Percentiles rank a stretch among this genome's conserved stretches.
Evolutionary conservation across 805 yeast species (phyloP).

Genomic region (Cyberlindnera maritima): DNA sequence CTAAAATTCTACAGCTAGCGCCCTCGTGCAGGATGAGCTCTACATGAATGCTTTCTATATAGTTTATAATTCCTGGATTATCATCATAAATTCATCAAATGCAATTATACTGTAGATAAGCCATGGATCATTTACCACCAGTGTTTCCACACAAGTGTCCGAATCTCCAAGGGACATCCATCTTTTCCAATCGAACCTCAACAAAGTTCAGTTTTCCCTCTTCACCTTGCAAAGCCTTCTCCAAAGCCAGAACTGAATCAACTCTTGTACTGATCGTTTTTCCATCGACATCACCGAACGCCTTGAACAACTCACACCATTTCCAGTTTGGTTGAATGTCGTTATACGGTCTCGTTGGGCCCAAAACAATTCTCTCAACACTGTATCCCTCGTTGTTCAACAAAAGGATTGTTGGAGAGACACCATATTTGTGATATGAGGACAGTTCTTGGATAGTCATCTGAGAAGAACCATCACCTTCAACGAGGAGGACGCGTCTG

Average conservation of each 20-base stretch:
- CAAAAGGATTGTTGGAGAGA: conserved; percentile 56
- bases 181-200: conserved; percentile 54
- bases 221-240: conserved; percentile 7
- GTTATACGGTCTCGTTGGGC: conserved; percentile 51
- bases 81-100: too few species aligned
- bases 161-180: conserved; percentile 53
- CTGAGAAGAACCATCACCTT: conserved; percentile 71
- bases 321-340: conserved; percentile 61
- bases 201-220: conserved; percentile 49
- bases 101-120: too few species aligned
- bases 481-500: conserved; percentile 51
- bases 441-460: conserved; percentile 64
- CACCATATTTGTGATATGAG: conserved; percentile 51
- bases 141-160: conserved; percentile 11
- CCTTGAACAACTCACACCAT: conserved; percentile 40
- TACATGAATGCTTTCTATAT: too few species aligned
- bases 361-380: conserved; percentile 60
- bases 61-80: too few species aligned
- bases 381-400: conserved; percentile 68
- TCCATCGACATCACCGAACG: conserved; percentile 54
- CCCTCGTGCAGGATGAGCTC: too few species aligned
- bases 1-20: too few species aligned
- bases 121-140: not conserved
- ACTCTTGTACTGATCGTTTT: conserved; percentile 38
- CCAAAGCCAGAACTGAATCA: conserved; percentile 35